phyloP scores from a whole-genome alignment of 2,329 filamentous ascomycete genomes.

The Hypoxylon sp. region DNA sequence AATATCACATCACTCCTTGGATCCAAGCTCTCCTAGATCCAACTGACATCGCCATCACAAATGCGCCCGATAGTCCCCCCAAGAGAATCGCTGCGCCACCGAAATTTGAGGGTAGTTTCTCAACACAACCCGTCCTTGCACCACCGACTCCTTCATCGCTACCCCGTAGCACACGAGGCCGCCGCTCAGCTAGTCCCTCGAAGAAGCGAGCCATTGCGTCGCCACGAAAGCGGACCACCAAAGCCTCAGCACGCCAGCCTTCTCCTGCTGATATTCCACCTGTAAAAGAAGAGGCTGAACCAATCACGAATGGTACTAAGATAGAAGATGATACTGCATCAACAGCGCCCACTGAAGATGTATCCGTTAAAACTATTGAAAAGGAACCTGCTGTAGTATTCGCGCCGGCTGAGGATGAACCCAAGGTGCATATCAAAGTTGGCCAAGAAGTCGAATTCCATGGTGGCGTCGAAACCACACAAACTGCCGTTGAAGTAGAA shows the following conservation, averaged over 20 bases:
- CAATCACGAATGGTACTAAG: conserved; percentile 57
- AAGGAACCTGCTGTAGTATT: conserved; percentile 65
- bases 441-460: conserved; percentile 68
- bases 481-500: conserved; percentile 82
- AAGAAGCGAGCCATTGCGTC: conserved; percentile 68
- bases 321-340: conserved; percentile 65
- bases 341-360: conserved; percentile 55
- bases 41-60: conserved; percentile 75
- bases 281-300: conserved; percentile 52
- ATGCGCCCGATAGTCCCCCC: conserved; percentile 74
- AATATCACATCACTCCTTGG: conserved; percentile 90
- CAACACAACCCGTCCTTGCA: conserved; percentile 60
- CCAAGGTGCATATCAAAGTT: conserved; percentile 77
- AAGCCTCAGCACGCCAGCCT: conserved; percentile 58
- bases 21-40: conserved; percentile 92
- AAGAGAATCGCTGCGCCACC: conserved; percentile 87
- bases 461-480: conserved; percentile 75
- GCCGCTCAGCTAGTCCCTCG: conserved; percentile 71
- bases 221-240: conserved; percentile 68
- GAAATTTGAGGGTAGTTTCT: conserved; percentile 73
- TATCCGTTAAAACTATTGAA: conserved; percentile 64
- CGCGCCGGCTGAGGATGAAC: conserved; percentile 69
- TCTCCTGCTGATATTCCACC: conserved; percentile 56
- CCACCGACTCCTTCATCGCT: conserved; percentile 65
- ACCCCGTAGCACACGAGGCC: conserved; percentile 64